Evolutionary conservation across 441 rosid species (phyloP), one percentile per base, ranked within the genome.

Genomic region (Rhodomyrtus psidioides): DNA sequence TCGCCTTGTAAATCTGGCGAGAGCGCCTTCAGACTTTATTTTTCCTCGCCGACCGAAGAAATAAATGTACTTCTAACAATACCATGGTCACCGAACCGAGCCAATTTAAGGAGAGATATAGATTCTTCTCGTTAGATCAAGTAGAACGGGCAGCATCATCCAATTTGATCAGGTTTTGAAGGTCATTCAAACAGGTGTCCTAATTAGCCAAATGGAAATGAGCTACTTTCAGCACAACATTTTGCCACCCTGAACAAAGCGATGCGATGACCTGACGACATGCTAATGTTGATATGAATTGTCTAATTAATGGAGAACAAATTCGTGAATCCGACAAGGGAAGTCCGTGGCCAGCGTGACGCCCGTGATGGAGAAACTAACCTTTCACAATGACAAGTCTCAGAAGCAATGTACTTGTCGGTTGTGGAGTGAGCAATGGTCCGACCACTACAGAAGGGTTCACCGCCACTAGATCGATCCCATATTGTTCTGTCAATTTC

Each of bases 361-460:
- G 24, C 81, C n/a, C n/a, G n/a, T n/a, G 27, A 30, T 23, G 53
- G 23, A 28, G 28, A 17, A 24, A 53, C 87, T 87, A 44, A 94
- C 98, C 99, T 93, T 93, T 94, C 82, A 96, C 82, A 6, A 91
- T 75, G 86, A 92, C 74, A 10, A 92, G 89, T 42, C 92, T 86
- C 49, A 88, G 51, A 7, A 88, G 92, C 84, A 96, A 86, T 27
- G 99, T 59, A 75, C 97, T 97, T 28, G 94, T 93, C 10, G 97
- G 96, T 42, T 96, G 92, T 2, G 96, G 98, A 19, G 94, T 85
- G 56, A 96, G 95, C 84, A 92, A 84, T 23, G 97, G 97, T 87
- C 99, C 98, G 53, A 95, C 91, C 5, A 91, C 93, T 86, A 88
- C 91, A 24, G 97, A 92, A 15, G 98, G 99, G 84, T 95, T 94